A percentile compares a stretch with the other conserved stretches of the same genome.
Evolutionary conservation across 768 basidiomycete species (phyloP).

Genomic region (Arthromyces matolae): DNA sequence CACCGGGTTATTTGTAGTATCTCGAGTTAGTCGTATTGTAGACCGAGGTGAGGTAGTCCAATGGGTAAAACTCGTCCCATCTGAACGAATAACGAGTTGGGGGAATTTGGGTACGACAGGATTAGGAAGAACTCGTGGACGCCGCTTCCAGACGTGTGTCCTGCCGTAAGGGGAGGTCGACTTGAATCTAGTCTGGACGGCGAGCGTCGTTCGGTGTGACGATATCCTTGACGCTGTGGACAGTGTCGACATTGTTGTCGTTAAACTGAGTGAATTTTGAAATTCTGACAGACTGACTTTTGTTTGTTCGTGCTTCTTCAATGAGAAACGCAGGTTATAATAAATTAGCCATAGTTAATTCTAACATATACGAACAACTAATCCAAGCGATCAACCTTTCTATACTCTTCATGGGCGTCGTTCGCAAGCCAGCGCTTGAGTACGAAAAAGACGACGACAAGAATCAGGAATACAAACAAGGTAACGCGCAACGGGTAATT

Average conservation of each 20-base stretch:
- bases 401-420: slow-evolving; percentile 22
- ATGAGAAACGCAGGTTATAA: too few species aligned
- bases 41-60: slow-evolving; percentile 87
- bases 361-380: slow-evolving; percentile 14
- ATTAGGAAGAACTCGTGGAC: slow-evolving; percentile 65
- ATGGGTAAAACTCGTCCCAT: slow-evolving; percentile 85
- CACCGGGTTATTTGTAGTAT: slow-evolving; percentile 84
- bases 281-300: slow-evolving; percentile 1
- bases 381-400: slow-evolving; percentile 29
- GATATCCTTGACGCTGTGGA: background rate
- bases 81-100: slow-evolving; percentile 80
- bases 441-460: slow-evolving; percentile 28
- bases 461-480: slow-evolving; percentile 24
- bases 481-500: slow-evolving; percentile 32
- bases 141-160: slow-evolving; percentile 77
- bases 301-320: slow-evolving; percentile 2
- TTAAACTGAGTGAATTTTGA: background rate
- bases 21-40: slow-evolving; percentile 72
- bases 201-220: background rate
- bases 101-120: slow-evolving; percentile 85
- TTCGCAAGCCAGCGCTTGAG: slow-evolving; percentile 22
- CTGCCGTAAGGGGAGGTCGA: slow-evolving; percentile 82
- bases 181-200: slow-evolving; percentile 33
- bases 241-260: slow-evolving; percentile 1
- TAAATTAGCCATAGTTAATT: too few species aligned